Conservation (phyloP, 2,329 filamentous ascomycete genomes). For the Penicillium brevicompactum region DNA sequence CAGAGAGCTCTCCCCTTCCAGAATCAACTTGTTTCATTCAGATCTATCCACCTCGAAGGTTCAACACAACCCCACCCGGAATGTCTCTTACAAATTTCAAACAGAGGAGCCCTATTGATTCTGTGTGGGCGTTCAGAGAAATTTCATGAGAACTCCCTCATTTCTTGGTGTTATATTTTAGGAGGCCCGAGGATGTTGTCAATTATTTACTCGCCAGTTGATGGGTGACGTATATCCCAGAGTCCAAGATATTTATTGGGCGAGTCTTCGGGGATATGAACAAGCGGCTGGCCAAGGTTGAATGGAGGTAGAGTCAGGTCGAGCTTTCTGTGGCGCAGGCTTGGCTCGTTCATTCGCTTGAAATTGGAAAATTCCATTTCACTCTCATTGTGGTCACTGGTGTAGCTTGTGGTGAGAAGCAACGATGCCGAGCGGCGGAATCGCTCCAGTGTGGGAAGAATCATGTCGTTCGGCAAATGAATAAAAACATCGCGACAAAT, state of each 20-base stretch:
- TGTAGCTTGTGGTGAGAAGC: slow-evolving; percentile 7
- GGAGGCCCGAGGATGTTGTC: background rate
- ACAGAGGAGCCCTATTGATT: too few relatives aligned
- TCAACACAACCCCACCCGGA: too few relatives aligned
- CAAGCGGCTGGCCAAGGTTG: slow-evolving; percentile 5
- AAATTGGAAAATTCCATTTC: slow-evolving; percentile 2
- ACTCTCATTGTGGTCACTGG: background rate
- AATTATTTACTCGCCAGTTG: background rate
- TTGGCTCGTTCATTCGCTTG: slow-evolving; percentile 5
- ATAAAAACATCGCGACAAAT: slow-evolving; percentile 9
- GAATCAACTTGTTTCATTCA: too few relatives aligned
- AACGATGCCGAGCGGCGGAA: slow-evolving; percentile 1
- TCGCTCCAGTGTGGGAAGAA: slow-evolving; percentile 4
- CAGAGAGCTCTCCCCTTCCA: too few relatives aligned
- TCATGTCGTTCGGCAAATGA: slow-evolving; percentile 6
- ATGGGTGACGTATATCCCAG: slow-evolving; percentile 1
- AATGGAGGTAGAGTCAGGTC: slow-evolving; percentile 6
- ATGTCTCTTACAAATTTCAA: too few relatives aligned
- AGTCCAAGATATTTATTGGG: slow-evolving; percentile 6
- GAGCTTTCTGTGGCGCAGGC: slow-evolving; percentile 1
- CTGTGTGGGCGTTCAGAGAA: too few relatives aligned
- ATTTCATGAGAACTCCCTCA: too few relatives aligned
- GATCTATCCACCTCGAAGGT: too few relatives aligned
- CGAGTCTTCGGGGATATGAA: slow-evolving; percentile 6
- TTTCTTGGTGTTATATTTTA: background rate